phyloP scores from a whole-genome alignment of 768 basidiomycete genomes.

The Dictyophora rubrovolvata region DNA sequence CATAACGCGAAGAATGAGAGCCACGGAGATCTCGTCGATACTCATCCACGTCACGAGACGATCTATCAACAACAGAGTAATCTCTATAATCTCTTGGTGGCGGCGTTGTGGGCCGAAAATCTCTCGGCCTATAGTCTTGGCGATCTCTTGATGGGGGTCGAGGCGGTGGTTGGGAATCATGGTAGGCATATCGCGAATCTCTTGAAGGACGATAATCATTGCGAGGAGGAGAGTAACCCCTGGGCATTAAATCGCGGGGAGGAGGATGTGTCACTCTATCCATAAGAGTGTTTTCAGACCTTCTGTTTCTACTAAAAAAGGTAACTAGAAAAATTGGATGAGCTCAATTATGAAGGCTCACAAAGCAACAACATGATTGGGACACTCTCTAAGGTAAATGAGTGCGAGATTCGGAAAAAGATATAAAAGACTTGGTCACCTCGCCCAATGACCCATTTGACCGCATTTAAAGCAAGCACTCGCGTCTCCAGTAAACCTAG shows the following conservation, averaged over 20 bases:
- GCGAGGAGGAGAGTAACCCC: conserved; percentile 34
- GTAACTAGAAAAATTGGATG: conserved; percentile 3
- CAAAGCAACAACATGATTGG: conserved; percentile 39
- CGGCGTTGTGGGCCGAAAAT: conserved; percentile 35
- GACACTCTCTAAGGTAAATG: conserved; percentile 51
- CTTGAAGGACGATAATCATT: conserved; percentile 43
- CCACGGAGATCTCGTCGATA: conserved; percentile 42
- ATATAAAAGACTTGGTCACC: conserved; percentile 35
- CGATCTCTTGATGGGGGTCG: conserved; percentile 19
- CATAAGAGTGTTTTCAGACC: conserved; percentile 27
- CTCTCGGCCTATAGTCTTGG: conserved; percentile 40
- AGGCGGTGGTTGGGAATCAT: conserved; percentile 35
- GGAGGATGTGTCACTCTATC: conserved; percentile 40
- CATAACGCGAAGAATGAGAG: conserved; percentile 39
- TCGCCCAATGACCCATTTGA: conserved; percentile 81
- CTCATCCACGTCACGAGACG: conserved; percentile 61
- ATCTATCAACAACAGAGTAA: conserved; percentile 37
- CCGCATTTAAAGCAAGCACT: conserved; percentile 86
- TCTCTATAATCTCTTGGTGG: conserved; percentile 62
- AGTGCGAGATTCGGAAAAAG: conserved; percentile 2
- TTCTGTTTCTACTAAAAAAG: conserved; percentile 23
- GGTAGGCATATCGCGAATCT: conserved; percentile 53
- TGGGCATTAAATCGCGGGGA: conserved; percentile 40
- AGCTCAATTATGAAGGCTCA: conserved; percentile 29
- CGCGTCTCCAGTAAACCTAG: conserved; percentile 76